Evolutionary conservation across 768 basidiomycete species (phyloP).

Genomic region (Serendipita indica): DNA sequence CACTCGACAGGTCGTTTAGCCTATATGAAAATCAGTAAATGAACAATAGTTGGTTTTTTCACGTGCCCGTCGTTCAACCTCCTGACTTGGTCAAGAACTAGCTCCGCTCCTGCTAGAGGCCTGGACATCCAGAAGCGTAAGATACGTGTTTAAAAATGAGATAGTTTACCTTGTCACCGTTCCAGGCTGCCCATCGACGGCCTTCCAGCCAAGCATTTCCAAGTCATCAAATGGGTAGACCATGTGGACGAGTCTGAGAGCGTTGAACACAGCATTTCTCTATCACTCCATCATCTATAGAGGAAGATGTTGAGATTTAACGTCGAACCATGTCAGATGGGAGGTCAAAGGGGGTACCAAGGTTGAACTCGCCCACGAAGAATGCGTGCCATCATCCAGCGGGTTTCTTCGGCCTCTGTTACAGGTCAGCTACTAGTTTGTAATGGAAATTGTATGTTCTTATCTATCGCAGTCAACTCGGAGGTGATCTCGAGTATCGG

Average conservation of each 20-base stretch:
- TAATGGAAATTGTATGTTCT: neutral
- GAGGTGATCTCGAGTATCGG: constrained; percentile 70
- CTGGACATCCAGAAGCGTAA: neutral
- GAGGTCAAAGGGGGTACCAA: neutral
- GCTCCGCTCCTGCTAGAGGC: neutral
- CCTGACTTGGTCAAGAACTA: neutral
- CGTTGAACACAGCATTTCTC: too few relatives aligned
- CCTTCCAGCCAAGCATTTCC: neutral
- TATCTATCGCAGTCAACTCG: constrained; percentile 45
- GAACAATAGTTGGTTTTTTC: neutral
- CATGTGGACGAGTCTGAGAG: neutral
- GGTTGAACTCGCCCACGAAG: neutral
- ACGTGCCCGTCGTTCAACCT: neutral
- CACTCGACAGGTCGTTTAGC: neutral
- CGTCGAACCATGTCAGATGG: neutral
- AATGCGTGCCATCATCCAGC: constrained; percentile 81
- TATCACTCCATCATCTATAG: too few relatives aligned
- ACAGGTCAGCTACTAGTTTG: constrained; percentile 33
- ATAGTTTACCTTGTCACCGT: neutral
- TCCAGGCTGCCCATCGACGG: neutral
- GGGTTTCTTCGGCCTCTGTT: constrained; percentile 75
- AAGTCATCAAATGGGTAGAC: neutral
- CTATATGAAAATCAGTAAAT: neutral
- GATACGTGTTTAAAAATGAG: neutral
- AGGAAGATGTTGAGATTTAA: too few relatives aligned